Conservation (phyloP, 2,329 filamentous ascomycete species). For the Stachybotrys echinatus region DNA sequence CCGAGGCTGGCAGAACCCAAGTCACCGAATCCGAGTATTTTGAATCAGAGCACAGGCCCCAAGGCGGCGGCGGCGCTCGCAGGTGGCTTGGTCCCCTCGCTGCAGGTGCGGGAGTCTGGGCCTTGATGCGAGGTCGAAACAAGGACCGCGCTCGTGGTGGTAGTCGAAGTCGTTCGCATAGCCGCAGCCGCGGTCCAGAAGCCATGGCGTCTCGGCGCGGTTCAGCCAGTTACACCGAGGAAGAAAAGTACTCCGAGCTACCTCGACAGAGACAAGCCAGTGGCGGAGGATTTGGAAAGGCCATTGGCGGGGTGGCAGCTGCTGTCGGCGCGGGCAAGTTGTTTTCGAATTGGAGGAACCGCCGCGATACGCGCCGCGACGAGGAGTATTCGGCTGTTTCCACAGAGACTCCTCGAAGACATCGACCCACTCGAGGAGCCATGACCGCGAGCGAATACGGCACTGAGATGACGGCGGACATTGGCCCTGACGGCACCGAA, state of each 20-base stretch:
- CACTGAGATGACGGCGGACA: constrained; percentile 40
- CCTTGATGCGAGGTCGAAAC: constrained; percentile 39
- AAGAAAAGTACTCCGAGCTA: constrained; percentile 61
- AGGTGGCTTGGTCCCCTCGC: constrained; percentile 49
- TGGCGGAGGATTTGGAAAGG: constrained; percentile 54
- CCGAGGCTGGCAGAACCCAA: constrained; percentile 36
- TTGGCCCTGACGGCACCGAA: constrained; percentile 19
- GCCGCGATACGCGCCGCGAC: constrained; percentile 43
- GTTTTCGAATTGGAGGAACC: constrained; percentile 52
- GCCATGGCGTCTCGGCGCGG: constrained; percentile 46
- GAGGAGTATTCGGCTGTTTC: constrained; percentile 60
- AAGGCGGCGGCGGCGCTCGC: constrained; percentile 23
- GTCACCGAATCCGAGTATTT: constrained; percentile 36
- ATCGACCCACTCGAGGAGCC: constrained; percentile 30
- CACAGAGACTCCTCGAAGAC: constrained; percentile 53
- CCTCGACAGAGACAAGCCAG: constrained; percentile 27
- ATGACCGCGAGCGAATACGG: constrained; percentile 44
- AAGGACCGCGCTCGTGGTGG: constrained; percentile 33
- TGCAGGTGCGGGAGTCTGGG: constrained; percentile 44
- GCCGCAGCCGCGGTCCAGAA: constrained; percentile 36
- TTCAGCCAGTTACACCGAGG: constrained; percentile 56
- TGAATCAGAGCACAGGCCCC: constrained; percentile 23
- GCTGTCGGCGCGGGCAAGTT: constrained; percentile 58
- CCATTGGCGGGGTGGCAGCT: constrained; percentile 55
- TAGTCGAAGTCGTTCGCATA: constrained; percentile 33